Conservation (phyloP, 805 yeast genomes). For the Schwanniomyces yamadae region DNA sequence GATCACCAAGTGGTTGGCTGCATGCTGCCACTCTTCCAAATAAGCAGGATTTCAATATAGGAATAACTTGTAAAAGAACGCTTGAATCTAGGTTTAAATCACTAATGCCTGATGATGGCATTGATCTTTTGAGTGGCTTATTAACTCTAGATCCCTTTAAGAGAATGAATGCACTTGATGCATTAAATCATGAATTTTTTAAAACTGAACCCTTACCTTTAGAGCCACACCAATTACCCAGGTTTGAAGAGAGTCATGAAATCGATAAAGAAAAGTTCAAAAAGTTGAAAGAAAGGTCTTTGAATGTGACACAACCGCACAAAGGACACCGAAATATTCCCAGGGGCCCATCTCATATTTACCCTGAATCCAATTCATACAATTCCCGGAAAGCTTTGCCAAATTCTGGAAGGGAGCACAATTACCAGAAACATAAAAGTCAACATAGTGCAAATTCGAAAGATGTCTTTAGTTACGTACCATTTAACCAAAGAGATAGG, state of each 20-base stretch:
- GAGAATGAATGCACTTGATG: conserved; percentile 78
- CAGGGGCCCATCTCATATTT: neutral
- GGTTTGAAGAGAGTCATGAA: conserved; percentile 86
- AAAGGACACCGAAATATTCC: too few species aligned
- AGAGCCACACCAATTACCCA: conserved; percentile 52
- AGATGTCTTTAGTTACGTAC: conserved; percentile 2
- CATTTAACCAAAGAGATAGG: neutral
- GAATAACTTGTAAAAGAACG: conserved; percentile 46
- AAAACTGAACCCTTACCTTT: conserved; percentile 64
- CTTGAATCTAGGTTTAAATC: conserved; percentile 49
- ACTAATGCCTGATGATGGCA: conserved; percentile 45
- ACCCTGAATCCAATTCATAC: too few species aligned
- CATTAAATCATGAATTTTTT: conserved; percentile 71
- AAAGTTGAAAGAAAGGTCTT: conserved; percentile 34
- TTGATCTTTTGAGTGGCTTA: conserved; percentile 58
- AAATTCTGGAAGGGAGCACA: too few species aligned
- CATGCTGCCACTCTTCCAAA: conserved; percentile 58
- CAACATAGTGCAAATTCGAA: too few species aligned
- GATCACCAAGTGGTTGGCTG: conserved; percentile 75
- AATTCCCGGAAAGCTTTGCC: too few species aligned
- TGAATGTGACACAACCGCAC: neutral
- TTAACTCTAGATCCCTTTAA: conserved; percentile 67
- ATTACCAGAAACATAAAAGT: too few species aligned
- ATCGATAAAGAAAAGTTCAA: conserved; percentile 65
- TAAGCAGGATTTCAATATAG: conserved; percentile 43